Evolutionary conservation across 2,329 filamentous ascomycete genomes (phyloP).

Genomic region (Sarocladiaceae sp.): DNA sequence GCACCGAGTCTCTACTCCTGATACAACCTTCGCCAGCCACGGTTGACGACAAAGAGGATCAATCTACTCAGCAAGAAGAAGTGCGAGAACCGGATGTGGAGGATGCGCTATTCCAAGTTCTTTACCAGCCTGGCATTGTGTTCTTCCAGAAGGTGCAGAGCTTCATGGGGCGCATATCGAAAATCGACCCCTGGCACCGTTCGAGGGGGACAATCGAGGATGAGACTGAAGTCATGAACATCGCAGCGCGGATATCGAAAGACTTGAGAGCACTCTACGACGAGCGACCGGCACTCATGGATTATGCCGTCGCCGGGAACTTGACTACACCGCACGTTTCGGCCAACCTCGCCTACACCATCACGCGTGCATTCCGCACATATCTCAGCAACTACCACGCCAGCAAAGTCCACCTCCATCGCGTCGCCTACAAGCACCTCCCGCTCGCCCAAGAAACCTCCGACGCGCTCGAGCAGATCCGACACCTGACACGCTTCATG

Average conservation of each 20-base stretch:
- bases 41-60: constrained; percentile 21
- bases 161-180: constrained; percentile 50
- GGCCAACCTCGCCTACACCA: constrained; percentile 39
- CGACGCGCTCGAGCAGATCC: constrained; percentile 42
- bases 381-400: constrained; percentile 52
- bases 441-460: constrained; percentile 42
- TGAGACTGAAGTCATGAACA: constrained; percentile 51
- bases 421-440: constrained; percentile 48
- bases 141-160: constrained; percentile 54
- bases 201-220: constrained; percentile 49
- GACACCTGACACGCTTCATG: constrained; percentile 39
- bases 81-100: constrained; percentile 31
- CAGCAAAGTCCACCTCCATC: constrained; percentile 48
- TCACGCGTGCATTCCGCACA: constrained; percentile 46
- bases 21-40: constrained; percentile 32
- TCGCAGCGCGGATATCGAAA: constrained; percentile 41
- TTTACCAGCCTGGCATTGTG: constrained; percentile 47
- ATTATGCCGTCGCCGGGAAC: constrained; percentile 46
- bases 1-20: constrained; percentile 38
- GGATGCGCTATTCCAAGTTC: constrained; percentile 46
- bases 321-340: constrained; percentile 42
- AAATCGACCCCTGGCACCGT: constrained; percentile 51
- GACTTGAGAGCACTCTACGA: constrained; percentile 45
- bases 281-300: constrained; percentile 46
- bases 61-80: constrained; percentile 13